Conservation (phyloP, 2,329 filamentous ascomycete species). For the Beauveria rudraprayagi region DNA sequence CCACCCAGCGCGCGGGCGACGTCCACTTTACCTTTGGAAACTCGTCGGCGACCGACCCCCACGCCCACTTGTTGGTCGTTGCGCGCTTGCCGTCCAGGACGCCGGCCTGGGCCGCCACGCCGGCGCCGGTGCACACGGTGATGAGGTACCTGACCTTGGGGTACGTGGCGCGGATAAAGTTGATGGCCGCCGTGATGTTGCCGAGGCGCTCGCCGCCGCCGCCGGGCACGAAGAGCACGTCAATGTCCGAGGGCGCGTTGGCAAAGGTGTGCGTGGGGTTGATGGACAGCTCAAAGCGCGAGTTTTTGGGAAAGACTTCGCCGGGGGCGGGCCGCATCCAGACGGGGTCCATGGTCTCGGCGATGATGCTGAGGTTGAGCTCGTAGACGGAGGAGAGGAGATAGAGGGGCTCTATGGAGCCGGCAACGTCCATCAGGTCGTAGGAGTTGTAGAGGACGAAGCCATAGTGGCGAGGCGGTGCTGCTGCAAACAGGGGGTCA, state of each 20-base stretch:
- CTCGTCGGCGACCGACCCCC: conserved; percentile 34
- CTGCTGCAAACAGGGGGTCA: not conserved
- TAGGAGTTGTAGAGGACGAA: conserved; percentile 8
- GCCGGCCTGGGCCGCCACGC: conserved; percentile 47
- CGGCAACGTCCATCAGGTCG: conserved; percentile 28
- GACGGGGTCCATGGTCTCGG: conserved; percentile 30
- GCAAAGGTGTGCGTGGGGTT: conserved; percentile 43
- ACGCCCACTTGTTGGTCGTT: conserved; percentile 57
- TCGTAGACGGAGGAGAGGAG: conserved; percentile 22
- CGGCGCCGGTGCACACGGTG: conserved; percentile 58
- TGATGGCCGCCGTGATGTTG: conserved; percentile 24
- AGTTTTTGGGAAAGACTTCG: conserved; percentile 17
- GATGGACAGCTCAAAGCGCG: conserved; percentile 25
- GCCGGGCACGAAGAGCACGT: conserved; percentile 55
- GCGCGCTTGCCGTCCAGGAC: conserved; percentile 51
- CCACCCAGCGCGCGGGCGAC: conserved; percentile 52
- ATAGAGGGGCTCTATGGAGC: conserved; percentile 36
- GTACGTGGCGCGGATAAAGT: conserved; percentile 33
- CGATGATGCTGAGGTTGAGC: conserved; percentile 32
- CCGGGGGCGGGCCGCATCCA: conserved; percentile 19
- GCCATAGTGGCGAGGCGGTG: not conserved
- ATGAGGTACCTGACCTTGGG: conserved; percentile 47
- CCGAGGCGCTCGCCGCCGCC: conserved; percentile 38
- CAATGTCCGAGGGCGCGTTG: conserved; percentile 36
- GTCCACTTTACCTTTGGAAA: conserved; percentile 50